Evolutionary conservation across 108 stramenopile species (phyloP), one percentile per base, ranked within the genome.

Genomic region (Fragilaria crotonensis): DNA sequence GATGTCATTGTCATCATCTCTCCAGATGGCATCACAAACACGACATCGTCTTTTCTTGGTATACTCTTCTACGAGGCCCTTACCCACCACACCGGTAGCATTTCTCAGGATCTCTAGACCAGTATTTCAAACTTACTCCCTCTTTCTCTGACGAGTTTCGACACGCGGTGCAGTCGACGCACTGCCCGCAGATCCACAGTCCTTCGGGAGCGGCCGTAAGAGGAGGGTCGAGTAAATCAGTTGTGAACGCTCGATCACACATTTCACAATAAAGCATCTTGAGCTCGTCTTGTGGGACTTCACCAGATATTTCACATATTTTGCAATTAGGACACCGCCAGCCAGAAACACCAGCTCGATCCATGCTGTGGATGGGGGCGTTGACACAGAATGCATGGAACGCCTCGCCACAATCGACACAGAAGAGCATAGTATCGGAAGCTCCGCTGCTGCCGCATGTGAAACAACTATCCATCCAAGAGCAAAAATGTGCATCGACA

Each of bases 241-340:
- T 72, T 33, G 75, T 76, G 55, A 79, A 90, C 3, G 78, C 81
- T 14, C 84, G 61, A 75, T 93, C 94, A 58, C 94, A 95, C 69
- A 78, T 76, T 71, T 95, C 94, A 60, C 94, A 95, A 51, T 81
- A 85, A 21, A 95, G 45, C 62, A 95, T 77, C 3, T 61, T 76
- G 11, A 55, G 55, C 30, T 87, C 89, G 57, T 91, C 88, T n/a
- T 63, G 44, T 14, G 75, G 76, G 0, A 73, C 70, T 30, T 70
- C 70, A 28, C 82, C 82, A 28, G 81, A 83, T 27, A 89, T 74
- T 70, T 95, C 89, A 54, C 93, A 95, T 46, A 91, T 69, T 59
- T 92, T 95, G 69, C 94, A 95, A 72, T 93, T 93, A 21, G 83
- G 77, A 68, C 94, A 95, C 52, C 80, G 67, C 94, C 94, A 95